A percentile compares a stretch with the other conserved stretches of the same genome.
phyloP scores from a whole-genome alignment of 140 eudicot species.

The Cichorium intybus region DNA sequence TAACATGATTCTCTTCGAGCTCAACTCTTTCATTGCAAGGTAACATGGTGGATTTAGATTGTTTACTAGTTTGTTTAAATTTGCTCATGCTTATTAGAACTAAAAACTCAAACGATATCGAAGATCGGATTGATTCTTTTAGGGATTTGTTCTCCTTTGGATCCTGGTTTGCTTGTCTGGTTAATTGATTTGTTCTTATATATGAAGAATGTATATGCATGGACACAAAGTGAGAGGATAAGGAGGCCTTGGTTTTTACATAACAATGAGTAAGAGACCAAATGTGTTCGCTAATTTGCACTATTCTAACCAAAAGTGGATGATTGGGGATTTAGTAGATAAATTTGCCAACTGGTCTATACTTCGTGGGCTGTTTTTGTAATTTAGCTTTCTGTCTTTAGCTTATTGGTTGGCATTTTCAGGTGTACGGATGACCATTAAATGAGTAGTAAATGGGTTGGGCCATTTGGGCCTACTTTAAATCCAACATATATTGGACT shows the following conservation, averaged over 20 bases:
- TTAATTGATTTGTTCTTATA: no score
- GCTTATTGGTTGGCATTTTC: conserved; percentile 8
- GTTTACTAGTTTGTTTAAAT: no score
- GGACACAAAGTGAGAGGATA: background rate
- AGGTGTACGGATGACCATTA: conserved; percentile 19
- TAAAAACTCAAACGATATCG: no score
- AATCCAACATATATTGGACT: conserved; percentile 15
- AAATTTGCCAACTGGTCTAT: background rate
- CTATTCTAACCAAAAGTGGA: background rate
- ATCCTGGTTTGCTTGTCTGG: no score
- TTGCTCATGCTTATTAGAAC: no score
- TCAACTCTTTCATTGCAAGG: no score
- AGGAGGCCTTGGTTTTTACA: background rate
- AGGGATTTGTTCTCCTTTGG: no score
- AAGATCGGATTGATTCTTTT: no score
- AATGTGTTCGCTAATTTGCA: background rate
- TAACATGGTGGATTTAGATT: no score
- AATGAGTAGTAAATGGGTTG: conserved; percentile 8
- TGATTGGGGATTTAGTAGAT: background rate
- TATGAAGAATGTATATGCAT: background rate
- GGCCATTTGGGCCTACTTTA: conserved; percentile 19
- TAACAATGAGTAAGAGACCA: background rate
- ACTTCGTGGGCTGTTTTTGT: background rate
- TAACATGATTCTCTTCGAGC: no score
- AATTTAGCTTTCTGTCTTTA: background rate